These are phyloP conservation scores for Cordyceps farinosa DNA, from an alignment of 2,329 filamentous ascomycete genomes.

Conservation along the genomic window DNA sequence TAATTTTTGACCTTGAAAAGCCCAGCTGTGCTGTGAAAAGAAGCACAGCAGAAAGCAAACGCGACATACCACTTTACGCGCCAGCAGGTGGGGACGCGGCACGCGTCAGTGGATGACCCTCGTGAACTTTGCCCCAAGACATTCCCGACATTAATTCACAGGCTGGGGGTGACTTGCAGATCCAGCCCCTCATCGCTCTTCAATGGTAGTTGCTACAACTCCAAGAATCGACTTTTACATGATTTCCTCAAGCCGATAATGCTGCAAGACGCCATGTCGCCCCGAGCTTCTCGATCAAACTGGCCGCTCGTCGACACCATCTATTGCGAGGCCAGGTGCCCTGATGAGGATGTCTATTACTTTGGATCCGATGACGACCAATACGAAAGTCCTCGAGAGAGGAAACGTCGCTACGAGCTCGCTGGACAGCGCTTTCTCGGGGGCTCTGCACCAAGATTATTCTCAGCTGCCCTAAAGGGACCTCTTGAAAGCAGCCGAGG, in stretches of 20 bases:
- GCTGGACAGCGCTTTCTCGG: constrained; percentile 56
- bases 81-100: constrained; percentile 34
- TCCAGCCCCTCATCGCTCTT: background rate
- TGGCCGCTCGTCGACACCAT: constrained; percentile 35
- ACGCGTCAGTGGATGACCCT: constrained; percentile 26
- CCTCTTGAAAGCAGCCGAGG: constrained; percentile 53
- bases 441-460: constrained; percentile 53
- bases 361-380: constrained; percentile 56
- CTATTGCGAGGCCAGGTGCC: constrained; percentile 44
- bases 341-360: constrained; percentile 47
- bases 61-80: constrained; percentile 28
- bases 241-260: background rate
- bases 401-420: constrained; percentile 54
- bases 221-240: background rate
- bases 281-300: background rate
- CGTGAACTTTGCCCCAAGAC: background rate
- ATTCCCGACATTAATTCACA: background rate
- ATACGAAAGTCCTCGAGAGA: constrained; percentile 43
- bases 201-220: background rate
- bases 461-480: constrained; percentile 59
- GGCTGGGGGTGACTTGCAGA: background rate
- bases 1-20: background rate
- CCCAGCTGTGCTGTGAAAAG: background rate
- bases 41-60: background rate
- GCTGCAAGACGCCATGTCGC: constrained; percentile 5